Evolutionary conservation across 1,139 yeast species (phyloP).

Genomic region (Yamadazyma mexicana): DNA sequence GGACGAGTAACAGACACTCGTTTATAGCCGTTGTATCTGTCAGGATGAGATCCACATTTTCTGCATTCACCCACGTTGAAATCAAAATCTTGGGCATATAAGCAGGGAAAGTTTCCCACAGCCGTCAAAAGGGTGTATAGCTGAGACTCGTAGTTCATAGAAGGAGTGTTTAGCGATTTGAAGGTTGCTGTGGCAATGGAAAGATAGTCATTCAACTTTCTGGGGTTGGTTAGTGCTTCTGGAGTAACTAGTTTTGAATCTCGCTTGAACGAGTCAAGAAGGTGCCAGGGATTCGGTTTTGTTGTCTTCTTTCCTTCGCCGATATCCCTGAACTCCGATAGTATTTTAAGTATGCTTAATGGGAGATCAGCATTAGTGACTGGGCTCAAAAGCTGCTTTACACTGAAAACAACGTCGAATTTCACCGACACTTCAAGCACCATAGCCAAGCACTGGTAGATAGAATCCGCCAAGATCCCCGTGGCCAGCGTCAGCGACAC

Average conservation of each 20-base stretch:
- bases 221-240: slow-evolving; percentile 4
- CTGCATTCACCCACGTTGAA: slow-evolving; percentile 32
- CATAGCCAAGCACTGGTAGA: slow-evolving; percentile 25
- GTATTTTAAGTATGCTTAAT: slow-evolving; percentile 4
- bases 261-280: neutral
- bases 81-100: slow-evolving; percentile 34
- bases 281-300: neutral
- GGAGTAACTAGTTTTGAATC: slow-evolving; percentile 1
- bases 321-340: slow-evolving; percentile 4
- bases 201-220: slow-evolving; percentile 3
- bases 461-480: slow-evolving; percentile 18
- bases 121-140: slow-evolving; percentile 36
- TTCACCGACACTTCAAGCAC: slow-evolving; percentile 22
- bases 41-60: slow-evolving; percentile 36
- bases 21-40: slow-evolving; percentile 20
- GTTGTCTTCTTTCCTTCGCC: neutral
- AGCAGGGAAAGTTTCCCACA: slow-evolving; percentile 46
- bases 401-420: slow-evolving; percentile 12
- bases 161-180: slow-evolving; percentile 1
- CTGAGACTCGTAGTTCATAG: slow-evolving; percentile 4
- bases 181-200: slow-evolving; percentile 11
- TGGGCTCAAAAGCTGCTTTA: slow-evolving; percentile 6
- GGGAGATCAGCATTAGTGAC: slow-evolving; percentile 9
- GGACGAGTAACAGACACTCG: slow-evolving; percentile 24
- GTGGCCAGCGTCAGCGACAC: neutral